A percentile compares a stretch with the other conserved stretches of the same genome.
phyloP scores from a whole-genome alignment of 495 filamentous ascomycete genomes.

The Podospora pseudocomata region DNA sequence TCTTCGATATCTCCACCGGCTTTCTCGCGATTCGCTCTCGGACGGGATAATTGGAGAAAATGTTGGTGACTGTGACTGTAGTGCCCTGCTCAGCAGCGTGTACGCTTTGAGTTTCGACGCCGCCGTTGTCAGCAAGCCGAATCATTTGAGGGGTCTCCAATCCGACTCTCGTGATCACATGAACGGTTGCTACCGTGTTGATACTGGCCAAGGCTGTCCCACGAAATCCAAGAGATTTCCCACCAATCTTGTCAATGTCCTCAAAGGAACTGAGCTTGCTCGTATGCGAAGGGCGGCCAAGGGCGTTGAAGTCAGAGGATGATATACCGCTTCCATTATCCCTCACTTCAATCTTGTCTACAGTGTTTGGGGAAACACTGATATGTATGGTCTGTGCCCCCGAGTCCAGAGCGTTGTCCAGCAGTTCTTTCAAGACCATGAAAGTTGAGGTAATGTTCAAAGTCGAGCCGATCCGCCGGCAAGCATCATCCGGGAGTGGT shows the following conservation, averaged over 20 bases:
- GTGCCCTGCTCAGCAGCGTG: neutral
- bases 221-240: neutral
- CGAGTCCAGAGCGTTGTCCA: neutral
- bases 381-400: conserved; percentile 54
- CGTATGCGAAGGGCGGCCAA: conserved; percentile 71
- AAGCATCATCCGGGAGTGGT: neutral
- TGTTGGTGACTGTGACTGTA: neutral
- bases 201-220: neutral
- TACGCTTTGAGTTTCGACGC: neutral
- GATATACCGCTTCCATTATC: conserved; percentile 87
- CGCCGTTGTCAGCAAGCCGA: neutral
- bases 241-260: conserved; percentile 24
- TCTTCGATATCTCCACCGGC: neutral
- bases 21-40: conserved; percentile 47
- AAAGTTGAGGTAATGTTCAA: neutral
- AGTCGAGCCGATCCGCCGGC: neutral
- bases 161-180: neutral
- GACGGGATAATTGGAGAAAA: conserved; percentile 49
- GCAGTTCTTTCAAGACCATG: neutral
- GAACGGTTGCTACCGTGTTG: neutral
- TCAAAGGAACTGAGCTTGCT: conserved; percentile 77
- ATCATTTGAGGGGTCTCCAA: neutral
- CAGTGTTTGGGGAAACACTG: conserved; percentile 67
- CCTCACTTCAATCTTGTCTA: conserved; percentile 81
- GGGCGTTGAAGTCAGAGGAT: conserved; percentile 60